phyloP scores from a whole-genome alignment of 257 asterid genomes.

The Apocynum venetum region DNA sequence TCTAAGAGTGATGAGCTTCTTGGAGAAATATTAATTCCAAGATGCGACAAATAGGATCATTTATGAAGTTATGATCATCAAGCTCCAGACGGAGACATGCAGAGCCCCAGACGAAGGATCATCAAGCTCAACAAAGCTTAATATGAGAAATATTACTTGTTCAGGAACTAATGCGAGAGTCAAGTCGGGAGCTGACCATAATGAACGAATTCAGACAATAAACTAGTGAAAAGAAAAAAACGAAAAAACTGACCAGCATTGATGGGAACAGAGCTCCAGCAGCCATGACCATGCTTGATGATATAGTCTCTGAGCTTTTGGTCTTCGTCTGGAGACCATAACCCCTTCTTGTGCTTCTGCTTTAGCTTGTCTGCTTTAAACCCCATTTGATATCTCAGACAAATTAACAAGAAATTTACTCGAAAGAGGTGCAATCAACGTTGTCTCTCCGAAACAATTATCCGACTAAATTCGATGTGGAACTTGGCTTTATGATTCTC shows the following conservation, averaged over 20 bases:
- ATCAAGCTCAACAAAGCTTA: too few species aligned
- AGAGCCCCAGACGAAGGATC: too few species aligned
- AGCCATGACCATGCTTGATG: conserved; percentile 52
- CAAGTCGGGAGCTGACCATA: neutral
- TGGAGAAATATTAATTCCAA: neutral
- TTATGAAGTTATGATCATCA: too few species aligned
- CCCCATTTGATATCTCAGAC: conserved; percentile 34
- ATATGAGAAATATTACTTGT: too few species aligned
- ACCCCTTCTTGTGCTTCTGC: conserved; percentile 67
- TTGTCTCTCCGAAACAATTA: conserved; percentile 1
- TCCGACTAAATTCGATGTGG: too few species aligned
- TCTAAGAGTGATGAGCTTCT: neutral
- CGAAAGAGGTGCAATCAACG: neutral
- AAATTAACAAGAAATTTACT: neutral
- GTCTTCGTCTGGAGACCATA: conserved; percentile 94
- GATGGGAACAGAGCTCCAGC: conserved; percentile 82
- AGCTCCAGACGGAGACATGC: too few species aligned
- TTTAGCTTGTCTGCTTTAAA: conserved; percentile 36
- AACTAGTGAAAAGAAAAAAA: neutral
- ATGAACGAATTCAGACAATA: neutral
- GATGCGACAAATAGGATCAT: too few species aligned
- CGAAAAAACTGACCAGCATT: conserved; percentile 58
- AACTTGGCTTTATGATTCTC: too few species aligned
- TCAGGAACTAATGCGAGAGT: neutral
- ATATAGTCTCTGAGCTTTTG: conserved; percentile 64